Evolutionary conservation across 768 basidiomycete genomes (phyloP).

Genomic region (Cystobasidiopsis lactophilus): DNA sequence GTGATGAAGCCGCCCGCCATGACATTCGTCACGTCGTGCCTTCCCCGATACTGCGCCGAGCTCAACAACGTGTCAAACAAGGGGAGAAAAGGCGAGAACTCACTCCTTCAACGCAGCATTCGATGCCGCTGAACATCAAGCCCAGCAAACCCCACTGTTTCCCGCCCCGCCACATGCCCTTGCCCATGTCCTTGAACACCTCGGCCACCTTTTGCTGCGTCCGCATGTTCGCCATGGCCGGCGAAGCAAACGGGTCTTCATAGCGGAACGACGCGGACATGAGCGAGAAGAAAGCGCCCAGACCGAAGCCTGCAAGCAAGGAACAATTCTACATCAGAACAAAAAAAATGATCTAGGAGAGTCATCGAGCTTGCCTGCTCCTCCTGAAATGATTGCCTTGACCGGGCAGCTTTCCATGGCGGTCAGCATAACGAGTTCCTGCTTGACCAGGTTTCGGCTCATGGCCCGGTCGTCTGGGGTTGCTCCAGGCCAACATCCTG

Average conservation of each 20-base stretch:
- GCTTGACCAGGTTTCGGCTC: neutral
- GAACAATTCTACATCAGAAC: no score
- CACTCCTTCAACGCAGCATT: slow-evolving; percentile 84
- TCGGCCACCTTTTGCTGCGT: slow-evolving; percentile 57
- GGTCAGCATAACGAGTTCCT: neutral
- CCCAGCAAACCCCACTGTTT: slow-evolving; percentile 87
- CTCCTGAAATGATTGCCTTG: neutral
- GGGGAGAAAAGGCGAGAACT: slow-evolving; percentile 28
- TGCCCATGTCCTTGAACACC: slow-evolving; percentile 81
- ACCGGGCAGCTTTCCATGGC: neutral
- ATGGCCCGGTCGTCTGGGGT: neutral
- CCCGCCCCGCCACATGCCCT: slow-evolving; percentile 66
- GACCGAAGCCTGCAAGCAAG: slow-evolving; percentile 43
- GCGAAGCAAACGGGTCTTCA: slow-evolving; percentile 52
- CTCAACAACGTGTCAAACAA: neutral
- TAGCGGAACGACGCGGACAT: slow-evolving; percentile 90
- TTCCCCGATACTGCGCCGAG: slow-evolving; percentile 58
- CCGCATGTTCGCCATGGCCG: slow-evolving; percentile 24
- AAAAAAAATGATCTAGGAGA: neutral
- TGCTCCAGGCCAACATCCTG: slow-evolving; percentile 3
- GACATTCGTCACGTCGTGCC: slow-evolving; percentile 81
- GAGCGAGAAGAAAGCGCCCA: slow-evolving; percentile 83
- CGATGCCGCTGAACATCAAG: slow-evolving; percentile 68
- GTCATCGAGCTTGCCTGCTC: neutral
- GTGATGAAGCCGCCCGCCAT: slow-evolving; percentile 66